Base-by-base conservation (phyloP, 2,329 filamentous ascomycete genomes). In the Ophiostoma sp. region DNA sequence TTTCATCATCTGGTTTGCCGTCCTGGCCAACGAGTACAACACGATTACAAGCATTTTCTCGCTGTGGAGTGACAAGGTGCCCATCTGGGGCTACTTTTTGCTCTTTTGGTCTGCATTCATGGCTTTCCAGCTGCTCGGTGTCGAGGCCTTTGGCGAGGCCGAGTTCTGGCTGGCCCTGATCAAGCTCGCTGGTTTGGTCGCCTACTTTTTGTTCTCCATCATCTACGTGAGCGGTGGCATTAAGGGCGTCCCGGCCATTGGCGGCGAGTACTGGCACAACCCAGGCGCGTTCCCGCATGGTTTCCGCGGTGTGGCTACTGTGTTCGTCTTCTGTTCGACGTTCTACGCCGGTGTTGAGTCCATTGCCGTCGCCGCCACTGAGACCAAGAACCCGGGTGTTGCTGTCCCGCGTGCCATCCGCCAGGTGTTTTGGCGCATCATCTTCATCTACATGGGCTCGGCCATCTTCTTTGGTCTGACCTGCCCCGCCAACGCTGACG, bases 111-210 rank as follows among this genome's bases (percentile, higher is more conserved):
- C 80, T n/a, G 82, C 89, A 0, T 92, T 94, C 75, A 84, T 91
- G 0, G 85, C 82, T 0, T 89, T 94, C 74, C 92, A 94, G 78
- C 85, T 94, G 45, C 83, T 94, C 1, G 91, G 91, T 0, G 90
- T 94, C 0, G 88, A 90, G 77, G 89, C 90, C 3, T 95, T 94
- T 79, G 92, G 92, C 17, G 92, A 95, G 79, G 89, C 91, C 11
- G 93, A 95, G 79, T 94, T 94, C 78, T 94, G 92, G 91, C 87
- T 94, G 73, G 90, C 92, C 0, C 85, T 91, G 19, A 82, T 94
- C 79, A 95, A 95, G 79, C 86, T 94, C 5, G 79, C 90, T 2
- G 91, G 91, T 0, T 83, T 94, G 1, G 82, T 92, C 1, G 91
- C 91, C 0, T 93, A 92, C 80, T 92, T 93, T 80, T 83, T 94